Conservation (phyloP, 2,329 filamentous ascomycete genomes). For the Diplodia seriata region DNA sequence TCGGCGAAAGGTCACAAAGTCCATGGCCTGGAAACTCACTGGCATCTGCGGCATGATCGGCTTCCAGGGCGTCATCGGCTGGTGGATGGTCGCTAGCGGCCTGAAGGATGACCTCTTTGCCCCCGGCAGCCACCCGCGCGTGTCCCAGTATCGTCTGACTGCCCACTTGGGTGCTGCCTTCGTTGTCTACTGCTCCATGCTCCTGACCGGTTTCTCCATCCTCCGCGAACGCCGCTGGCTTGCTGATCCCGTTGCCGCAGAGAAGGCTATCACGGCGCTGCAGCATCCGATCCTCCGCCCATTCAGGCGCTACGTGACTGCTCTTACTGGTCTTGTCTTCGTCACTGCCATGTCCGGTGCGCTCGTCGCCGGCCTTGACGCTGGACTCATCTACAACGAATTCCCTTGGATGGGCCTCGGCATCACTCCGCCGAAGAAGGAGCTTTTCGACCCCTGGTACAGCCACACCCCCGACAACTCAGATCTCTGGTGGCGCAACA, state of each 20-base stretch:
- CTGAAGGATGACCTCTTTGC: conserved; percentile 95
- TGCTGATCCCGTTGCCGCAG: conserved; percentile 68
- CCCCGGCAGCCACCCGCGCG: conserved; percentile 85
- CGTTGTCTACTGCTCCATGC: conserved; percentile 91
- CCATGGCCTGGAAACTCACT: conserved; percentile 77
- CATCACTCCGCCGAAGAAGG: conserved; percentile 77
- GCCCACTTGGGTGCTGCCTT: conserved; percentile 91
- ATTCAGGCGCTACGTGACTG: conserved; percentile 76
- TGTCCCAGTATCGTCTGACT: conserved; percentile 91
- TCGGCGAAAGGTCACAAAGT: conserved; percentile 75
- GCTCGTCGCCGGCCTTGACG: conserved; percentile 92
- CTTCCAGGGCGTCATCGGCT: conserved; percentile 93
- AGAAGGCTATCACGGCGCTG: conserved; percentile 67
- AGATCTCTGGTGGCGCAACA: conserved; percentile 96
- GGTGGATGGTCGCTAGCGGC: conserved; percentile 99
- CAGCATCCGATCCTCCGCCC: conserved; percentile 70
- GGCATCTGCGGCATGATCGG: conserved; percentile 91
- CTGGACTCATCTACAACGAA: conserved; percentile 97
- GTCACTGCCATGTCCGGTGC: conserved; percentile 91
- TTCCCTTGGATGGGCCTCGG: conserved; percentile 94
- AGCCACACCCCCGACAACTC: conserved; percentile 76
- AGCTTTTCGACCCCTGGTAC: conserved; percentile 88
- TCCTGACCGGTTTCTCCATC: conserved; percentile 84
- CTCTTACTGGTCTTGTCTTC: conserved; percentile 79
- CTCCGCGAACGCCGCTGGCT: conserved; percentile 74